Base-by-base conservation (phyloP, 2,329 filamentous ascomycete genomes). In the Hypoxylon sp. region DNA sequence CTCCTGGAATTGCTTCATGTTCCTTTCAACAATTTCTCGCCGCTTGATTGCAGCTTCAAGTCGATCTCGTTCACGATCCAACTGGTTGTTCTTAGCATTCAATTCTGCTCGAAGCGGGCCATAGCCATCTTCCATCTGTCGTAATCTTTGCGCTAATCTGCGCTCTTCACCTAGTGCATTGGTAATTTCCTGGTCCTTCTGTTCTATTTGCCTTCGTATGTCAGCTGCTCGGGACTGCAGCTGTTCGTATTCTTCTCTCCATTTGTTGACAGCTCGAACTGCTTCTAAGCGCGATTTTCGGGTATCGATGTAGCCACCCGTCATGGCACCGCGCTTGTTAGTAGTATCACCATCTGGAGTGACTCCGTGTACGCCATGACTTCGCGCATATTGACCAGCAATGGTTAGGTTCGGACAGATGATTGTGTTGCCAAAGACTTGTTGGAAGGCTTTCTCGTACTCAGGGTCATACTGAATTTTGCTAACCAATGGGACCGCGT, bases 361-460 rank as follows among this genome's bases (percentile, higher is more conserved):
- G 72, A 99, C 97, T 35, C 94, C 94, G 74, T 94, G 94, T 24
- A 98, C 90, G 17, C 92, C 92, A 75, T 98, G 95, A 74, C 92
- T 97, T 75, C 95, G 90, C 22, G 96, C 93, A 78, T 98, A 98
- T 77, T 98, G 94, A 11, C 92, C 89, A 52, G 94, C 96, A 65
- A 97, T 89, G 53, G 92, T 89, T 69, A 99, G 83, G 73, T 94
- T 97, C 2, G 95, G 94, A 73, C 96, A 98, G 62, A 99, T 92
- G 57, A 99, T 94, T 0, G 94, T 96, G 80, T 94, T 97, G 51
- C 94, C 96, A 81, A 99, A 99, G 0, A 99, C 94, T 78, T 98
- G 94, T 77, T 93, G 90, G 79, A 99, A 96, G 0, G 96, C 96
- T 74, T 89, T 91, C 65, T 97, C 93, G 73, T 91, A 98, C 68